phyloP scores from a whole-genome alignment of 1,139 yeast genomes.

The Protomyces pachydermus region DNA sequence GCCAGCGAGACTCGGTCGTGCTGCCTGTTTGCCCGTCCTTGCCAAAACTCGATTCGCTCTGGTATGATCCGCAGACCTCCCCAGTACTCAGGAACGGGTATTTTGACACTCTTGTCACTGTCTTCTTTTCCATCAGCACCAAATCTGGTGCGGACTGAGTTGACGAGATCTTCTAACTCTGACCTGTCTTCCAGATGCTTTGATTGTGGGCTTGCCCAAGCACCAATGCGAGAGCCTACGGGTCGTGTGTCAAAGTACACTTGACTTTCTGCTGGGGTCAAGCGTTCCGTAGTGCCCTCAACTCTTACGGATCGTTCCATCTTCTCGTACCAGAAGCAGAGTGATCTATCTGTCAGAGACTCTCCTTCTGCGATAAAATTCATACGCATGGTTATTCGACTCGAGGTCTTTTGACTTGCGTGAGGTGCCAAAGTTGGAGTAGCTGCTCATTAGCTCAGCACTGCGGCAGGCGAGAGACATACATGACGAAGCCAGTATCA shows the following conservation, averaged over 20 bases:
- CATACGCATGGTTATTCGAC: slow-evolving; percentile 69
- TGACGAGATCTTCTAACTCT: slow-evolving; percentile 53
- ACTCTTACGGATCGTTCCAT: slow-evolving; percentile 87
- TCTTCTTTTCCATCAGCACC: background rate
- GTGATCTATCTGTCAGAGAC: slow-evolving; percentile 1
- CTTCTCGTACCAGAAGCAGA: slow-evolving; percentile 76
- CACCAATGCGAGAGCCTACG: slow-evolving; percentile 87
- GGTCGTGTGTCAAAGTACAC: slow-evolving; percentile 82
- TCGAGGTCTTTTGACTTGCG: slow-evolving; percentile 69
- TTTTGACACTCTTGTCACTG: slow-evolving; percentile 46
- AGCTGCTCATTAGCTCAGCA: background rate
- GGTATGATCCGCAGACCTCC: slow-evolving; percentile 91
- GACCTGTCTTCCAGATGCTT: slow-evolving; percentile 53
- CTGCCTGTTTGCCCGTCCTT: slow-evolving; percentile 81
- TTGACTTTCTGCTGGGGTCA: slow-evolving; percentile 66
- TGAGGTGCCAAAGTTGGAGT: slow-evolving; percentile 85
- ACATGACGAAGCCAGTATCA: slow-evolving; percentile 69
- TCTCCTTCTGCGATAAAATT: too few species aligned
- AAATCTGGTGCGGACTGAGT: slow-evolving; percentile 54
- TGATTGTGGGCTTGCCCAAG: slow-evolving; percentile 94
- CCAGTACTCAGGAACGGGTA: slow-evolving; percentile 93
- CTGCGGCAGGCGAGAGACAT: background rate
- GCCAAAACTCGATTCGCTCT: slow-evolving; percentile 92
- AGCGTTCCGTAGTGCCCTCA: slow-evolving; percentile 76
- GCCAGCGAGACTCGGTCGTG: slow-evolving; percentile 64